Conservation (phyloP, 2,329 filamentous ascomycete species). For the Ophiostoma tasmaniense region DNA sequence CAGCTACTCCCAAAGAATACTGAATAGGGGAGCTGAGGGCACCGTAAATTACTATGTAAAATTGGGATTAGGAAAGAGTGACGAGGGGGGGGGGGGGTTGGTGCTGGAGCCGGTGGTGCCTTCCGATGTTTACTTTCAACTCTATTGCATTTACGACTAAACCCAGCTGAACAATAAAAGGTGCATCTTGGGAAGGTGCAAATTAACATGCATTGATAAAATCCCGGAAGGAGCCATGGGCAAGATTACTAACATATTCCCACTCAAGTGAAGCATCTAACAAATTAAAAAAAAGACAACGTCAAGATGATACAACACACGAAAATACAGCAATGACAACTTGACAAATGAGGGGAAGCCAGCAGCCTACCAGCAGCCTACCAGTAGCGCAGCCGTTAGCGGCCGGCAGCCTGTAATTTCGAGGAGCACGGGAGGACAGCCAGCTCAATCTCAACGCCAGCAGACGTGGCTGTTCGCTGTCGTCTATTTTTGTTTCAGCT, state of each 20-base stretch:
- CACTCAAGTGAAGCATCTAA: not conserved
- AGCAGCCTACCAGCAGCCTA: not conserved
- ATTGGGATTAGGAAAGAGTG: not conserved
- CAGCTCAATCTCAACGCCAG: not conserved
- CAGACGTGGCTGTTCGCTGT: not conserved
- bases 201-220: not conserved
- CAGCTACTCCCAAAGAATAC: not conserved
- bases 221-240: not conserved
- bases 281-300: not conserved
- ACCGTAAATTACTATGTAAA: no score
- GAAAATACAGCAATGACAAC: not conserved
- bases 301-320: not conserved
- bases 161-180: not conserved
- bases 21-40: not conserved
- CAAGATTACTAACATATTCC: not conserved
- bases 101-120: not conserved
- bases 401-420: not conserved
- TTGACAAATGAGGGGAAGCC: not conserved
- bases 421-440: not conserved
- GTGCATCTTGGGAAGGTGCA: not conserved
- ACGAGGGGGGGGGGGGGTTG: not conserved
- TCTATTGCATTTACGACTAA: not conserved
- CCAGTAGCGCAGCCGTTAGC: not conserved
- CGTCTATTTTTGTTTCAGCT: no score
- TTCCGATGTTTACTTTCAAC: conserved; percentile 1